These are phyloP conservation scores for Psidium guajava DNA, from an alignment of 345 rosid species.

Conservation along the genomic window DNA sequence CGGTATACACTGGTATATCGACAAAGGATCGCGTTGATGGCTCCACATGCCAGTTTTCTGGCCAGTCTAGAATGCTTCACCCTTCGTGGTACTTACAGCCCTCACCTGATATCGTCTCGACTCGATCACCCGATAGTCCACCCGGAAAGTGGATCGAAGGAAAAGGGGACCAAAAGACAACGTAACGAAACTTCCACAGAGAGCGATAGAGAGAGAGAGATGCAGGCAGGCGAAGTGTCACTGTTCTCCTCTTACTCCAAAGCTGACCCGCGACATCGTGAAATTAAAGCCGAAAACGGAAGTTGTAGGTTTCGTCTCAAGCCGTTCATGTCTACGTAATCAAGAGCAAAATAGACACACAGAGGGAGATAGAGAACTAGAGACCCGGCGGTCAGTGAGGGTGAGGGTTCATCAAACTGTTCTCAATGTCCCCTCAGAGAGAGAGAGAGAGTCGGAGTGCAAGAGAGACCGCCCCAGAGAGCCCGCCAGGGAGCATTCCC, in stretches of 20 bases:
- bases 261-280: neutral
- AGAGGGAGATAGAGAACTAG: neutral
- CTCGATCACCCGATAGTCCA: neutral
- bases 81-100: neutral
- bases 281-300: neutral
- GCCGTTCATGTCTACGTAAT: neutral
- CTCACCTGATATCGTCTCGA: neutral
- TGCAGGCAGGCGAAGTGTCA: neutral
- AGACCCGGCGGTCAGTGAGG: neutral
- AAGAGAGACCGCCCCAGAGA: no score
- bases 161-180: neutral
- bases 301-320: neutral
- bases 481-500: no score
- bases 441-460: neutral
- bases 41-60: slow-evolving; percentile 48
- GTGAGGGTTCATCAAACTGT: neutral
- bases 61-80: neutral
- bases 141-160: neutral
- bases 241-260: neutral
- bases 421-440: neutral
- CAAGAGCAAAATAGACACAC: neutral
- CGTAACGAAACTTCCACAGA: neutral
- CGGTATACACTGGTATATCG: slow-evolving; percentile 61
- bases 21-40: slow-evolving; percentile 31
- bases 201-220: neutral